Percentiles rank a stretch among this genome's conserved stretches.
Evolutionary conservation across 106 monocot species (phyloP).

Genomic region (Platanthera zijinensis): DNA sequence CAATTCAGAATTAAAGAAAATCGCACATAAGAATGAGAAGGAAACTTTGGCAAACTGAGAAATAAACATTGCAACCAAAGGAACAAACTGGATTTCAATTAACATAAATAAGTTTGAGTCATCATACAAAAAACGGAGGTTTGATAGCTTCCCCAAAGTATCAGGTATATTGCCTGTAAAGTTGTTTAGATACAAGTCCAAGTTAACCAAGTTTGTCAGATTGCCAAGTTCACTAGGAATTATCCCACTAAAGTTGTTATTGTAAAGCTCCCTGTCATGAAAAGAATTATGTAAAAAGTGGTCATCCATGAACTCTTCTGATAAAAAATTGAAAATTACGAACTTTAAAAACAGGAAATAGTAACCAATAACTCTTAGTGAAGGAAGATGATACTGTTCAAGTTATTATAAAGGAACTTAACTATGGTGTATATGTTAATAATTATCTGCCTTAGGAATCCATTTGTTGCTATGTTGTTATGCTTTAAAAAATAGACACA

Average conservation of each 20-base stretch:
- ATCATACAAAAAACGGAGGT: conserved; percentile 48
- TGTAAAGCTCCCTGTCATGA: conserved; percentile 47
- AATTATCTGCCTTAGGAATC: background rate
- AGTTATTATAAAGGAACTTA: background rate
- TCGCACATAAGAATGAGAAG: background rate
- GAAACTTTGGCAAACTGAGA: background rate
- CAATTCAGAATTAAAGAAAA: background rate
- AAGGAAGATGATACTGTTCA: background rate
- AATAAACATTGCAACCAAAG: background rate
- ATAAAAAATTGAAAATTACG: background rate
- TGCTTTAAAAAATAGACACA: background rate
- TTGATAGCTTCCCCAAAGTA: conserved; percentile 35
- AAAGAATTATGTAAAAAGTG: background rate
- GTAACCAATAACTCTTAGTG: background rate
- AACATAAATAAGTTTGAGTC: conserved; percentile 4
- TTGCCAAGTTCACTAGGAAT: conserved; percentile 54
- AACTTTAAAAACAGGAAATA: background rate
- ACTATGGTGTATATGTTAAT: background rate
- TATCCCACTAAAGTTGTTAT: conserved; percentile 46
- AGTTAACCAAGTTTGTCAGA: conserved; percentile 45
- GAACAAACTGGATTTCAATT: background rate
- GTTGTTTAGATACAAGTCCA: conserved; percentile 54
- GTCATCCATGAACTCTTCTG: background rate
- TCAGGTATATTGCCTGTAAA: conserved; percentile 56
- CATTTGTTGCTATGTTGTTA: background rate